Conservation (phyloP, 2,329 filamentous ascomycete genomes). For the Penicillium sp. region DNA sequence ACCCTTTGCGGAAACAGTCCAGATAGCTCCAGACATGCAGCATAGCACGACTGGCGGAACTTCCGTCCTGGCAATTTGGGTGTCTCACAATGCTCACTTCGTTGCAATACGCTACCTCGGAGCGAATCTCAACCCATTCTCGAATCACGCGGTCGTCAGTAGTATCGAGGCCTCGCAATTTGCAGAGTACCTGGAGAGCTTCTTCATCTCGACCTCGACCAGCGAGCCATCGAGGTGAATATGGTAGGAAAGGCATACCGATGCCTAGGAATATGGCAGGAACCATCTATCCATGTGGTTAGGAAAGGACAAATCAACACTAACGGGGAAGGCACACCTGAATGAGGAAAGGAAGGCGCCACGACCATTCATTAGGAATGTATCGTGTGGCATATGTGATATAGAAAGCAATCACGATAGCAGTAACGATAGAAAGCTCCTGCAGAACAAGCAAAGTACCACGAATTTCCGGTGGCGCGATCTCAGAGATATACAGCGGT, state of each 20-base stretch:
- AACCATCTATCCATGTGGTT: constrained; percentile 45
- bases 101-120: constrained; percentile 48
- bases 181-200: constrained; percentile 36
- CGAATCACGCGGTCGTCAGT: constrained; percentile 45
- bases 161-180: constrained; percentile 43
- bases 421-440: constrained; percentile 47
- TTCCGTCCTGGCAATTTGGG: constrained; percentile 2
- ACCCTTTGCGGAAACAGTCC: constrained; percentile 48
- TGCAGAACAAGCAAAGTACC: constrained; percentile 38
- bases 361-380: constrained; percentile 41
- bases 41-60: constrained; percentile 1
- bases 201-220: constrained; percentile 42
- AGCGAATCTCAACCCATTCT: constrained; percentile 51
- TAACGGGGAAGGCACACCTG: neutral
- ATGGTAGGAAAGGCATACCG: constrained; percentile 45
- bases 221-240: constrained; percentile 49
- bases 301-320: constrained; percentile 26
- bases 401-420: constrained; percentile 53
- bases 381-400: constrained; percentile 53
- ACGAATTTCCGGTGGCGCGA: constrained; percentile 36
- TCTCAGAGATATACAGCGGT: constrained; percentile 36
- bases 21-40: constrained; percentile 9
- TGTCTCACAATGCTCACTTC: constrained; percentile 38
- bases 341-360: constrained; percentile 9
- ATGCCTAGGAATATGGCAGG: constrained; percentile 42